phyloP scores from a whole-genome alignment of 192 early-diverging fungal species.

The Pecoramyces ruminantium region DNA sequence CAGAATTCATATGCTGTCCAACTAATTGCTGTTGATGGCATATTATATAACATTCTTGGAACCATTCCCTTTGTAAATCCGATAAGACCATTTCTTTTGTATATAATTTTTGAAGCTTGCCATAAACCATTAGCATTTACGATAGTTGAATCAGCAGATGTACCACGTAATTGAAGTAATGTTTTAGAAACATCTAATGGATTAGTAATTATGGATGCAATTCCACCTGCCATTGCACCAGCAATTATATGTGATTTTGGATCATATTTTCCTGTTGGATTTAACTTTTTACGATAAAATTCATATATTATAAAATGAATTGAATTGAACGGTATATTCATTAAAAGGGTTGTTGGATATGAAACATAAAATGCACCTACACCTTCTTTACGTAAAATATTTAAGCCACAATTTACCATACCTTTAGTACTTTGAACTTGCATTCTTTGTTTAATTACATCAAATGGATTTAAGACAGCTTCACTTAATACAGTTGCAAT shows the following conservation, averaged over 20 bases:
- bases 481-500: constrained; percentile 77
- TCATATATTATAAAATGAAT: constrained; percentile 90
- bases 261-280: constrained; percentile 65
- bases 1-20: constrained; percentile 37
- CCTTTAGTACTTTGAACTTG: constrained; percentile 62
- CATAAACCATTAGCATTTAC: constrained; percentile 50
- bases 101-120: constrained; percentile 58
- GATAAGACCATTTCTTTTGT: constrained; percentile 44
- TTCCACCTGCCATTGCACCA: constrained; percentile 74
- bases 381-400: constrained; percentile 59
- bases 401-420: constrained; percentile 48
- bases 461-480: constrained; percentile 91
- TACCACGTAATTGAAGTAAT: constrained; percentile 79
- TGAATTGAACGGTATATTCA: constrained; percentile 89
- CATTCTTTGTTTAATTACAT: constrained; percentile 94
- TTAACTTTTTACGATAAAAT: constrained; percentile 61
- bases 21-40: constrained; percentile 84
- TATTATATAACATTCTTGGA: constrained; percentile 73
- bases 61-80: constrained; percentile 68
- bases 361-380: constrained; percentile 78
- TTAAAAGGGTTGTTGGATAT: constrained; percentile 80
- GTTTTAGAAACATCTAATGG: constrained; percentile 95
- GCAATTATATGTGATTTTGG: constrained; percentile 70
- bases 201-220: constrained; percentile 75
- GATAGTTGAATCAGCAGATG: constrained; percentile 50